Percentiles rank a stretch among this genome's conserved stretches.
Evolutionary conservation across 345 rosid species (phyloP).

Genomic region (Rubroshorea leprosula): DNA sequence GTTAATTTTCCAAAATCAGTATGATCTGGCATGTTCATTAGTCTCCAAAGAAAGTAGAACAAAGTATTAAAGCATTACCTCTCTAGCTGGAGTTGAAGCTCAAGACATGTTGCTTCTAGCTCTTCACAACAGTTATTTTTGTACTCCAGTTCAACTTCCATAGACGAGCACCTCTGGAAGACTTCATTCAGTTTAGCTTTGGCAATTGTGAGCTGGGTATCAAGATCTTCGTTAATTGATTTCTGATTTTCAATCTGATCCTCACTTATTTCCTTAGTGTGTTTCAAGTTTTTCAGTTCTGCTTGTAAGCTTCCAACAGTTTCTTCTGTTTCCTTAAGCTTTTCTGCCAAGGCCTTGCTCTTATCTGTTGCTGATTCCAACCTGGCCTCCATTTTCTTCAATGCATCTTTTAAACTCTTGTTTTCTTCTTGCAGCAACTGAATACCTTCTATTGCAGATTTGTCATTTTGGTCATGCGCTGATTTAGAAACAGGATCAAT

Average conservation of each 20-base stretch:
- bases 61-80: constrained; percentile 41
- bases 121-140: constrained; percentile 76
- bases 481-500: constrained; percentile 5
- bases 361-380: constrained; percentile 29
- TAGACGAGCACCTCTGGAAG: constrained; percentile 61
- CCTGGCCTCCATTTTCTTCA: constrained; percentile 35
- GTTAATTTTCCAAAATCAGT: constrained; percentile 11
- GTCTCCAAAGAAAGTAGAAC: constrained; percentile 5
- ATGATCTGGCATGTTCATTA: neutral
- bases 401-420: constrained; percentile 33
- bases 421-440: constrained; percentile 34
- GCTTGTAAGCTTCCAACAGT: constrained; percentile 36
- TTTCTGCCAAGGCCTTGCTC: constrained; percentile 29
- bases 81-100: constrained; percentile 89
- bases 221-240: constrained; percentile 71
- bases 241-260: constrained; percentile 71
- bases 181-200: constrained; percentile 62
- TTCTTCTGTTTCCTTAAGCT: constrained; percentile 41
- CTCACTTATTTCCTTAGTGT: constrained; percentile 45
- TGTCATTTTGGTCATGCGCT: constrained; percentile 15
- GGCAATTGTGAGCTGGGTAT: constrained; percentile 66
- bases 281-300: constrained; percentile 47
- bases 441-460: constrained; percentile 1
- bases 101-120: constrained; percentile 77
- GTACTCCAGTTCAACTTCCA: constrained; percentile 85